Conservation (phyloP, 371 early-diverging fungal genomes). For the Rhizopus stolonifer region DNA sequence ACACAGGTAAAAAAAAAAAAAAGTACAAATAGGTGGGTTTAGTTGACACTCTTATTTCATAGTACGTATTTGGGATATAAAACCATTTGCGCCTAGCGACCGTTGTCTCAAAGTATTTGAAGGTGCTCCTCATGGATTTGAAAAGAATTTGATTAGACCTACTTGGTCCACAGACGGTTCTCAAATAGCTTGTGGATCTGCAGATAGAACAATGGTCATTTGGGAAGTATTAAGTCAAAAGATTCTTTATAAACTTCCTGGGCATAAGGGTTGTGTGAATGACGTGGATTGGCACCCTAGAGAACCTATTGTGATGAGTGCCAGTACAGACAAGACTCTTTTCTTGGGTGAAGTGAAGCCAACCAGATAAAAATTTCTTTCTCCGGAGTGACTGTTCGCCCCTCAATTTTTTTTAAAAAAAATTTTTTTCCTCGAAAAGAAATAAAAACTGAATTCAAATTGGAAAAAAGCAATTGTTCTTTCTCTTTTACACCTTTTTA, state of each 20-base stretch:
- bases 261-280: constrained; percentile 96
- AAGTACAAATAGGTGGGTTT: no score
- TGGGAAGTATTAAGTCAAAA: constrained; percentile 90
- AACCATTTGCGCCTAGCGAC: constrained; percentile 77
- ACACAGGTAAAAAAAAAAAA: constrained; percentile 59
- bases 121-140: constrained; percentile 93
- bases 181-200: constrained; percentile 88
- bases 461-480: constrained; percentile 5
- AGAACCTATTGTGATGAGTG: constrained; percentile 85
- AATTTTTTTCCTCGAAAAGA: not conserved
- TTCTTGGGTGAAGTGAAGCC: constrained; percentile 84
- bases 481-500: constrained; percentile 24
- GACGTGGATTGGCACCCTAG: constrained; percentile 95
- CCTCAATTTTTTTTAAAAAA: not conserved
- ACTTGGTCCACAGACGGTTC: constrained; percentile 90
- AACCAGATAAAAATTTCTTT: constrained; percentile 17
- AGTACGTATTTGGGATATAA: constrained; percentile 94
- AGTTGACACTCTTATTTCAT: not conserved
- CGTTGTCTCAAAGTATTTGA: constrained; percentile 70
- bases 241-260: constrained; percentile 92
- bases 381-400: not conserved
- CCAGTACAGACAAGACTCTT: constrained; percentile 84
- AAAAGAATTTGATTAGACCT: constrained; percentile 88
- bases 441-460: no score
- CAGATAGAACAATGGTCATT: constrained; percentile 91